Percentiles rank a stretch among this genome's conserved stretches.
Conservation (phyloP, 306 rosid species). For the Coriaria nepalensis region DNA sequence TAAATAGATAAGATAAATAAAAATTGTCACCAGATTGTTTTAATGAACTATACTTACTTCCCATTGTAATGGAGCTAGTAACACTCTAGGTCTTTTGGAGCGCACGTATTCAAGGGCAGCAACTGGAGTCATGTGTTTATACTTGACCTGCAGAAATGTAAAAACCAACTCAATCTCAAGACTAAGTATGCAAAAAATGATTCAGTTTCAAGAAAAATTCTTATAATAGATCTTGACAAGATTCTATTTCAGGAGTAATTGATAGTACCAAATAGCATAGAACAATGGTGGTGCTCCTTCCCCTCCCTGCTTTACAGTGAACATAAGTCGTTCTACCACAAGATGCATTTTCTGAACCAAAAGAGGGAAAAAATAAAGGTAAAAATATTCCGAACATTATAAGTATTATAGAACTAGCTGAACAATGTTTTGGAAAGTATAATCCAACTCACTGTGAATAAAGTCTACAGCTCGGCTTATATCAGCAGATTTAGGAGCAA, state of each 20-base stretch:
- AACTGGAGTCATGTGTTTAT: conserved; percentile 77
- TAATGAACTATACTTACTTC: conserved; percentile 27
- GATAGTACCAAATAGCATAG: conserved; percentile 85
- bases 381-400: not conserved
- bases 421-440: not conserved
- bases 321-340: conserved; percentile 79
- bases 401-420: conserved; percentile 7
- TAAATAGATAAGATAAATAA: too few species aligned
- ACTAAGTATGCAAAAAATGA: conserved; percentile 2
- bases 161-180: conserved; percentile 7
- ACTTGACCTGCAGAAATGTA: conserved; percentile 45
- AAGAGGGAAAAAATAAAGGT: not conserved
- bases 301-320: conserved; percentile 97
- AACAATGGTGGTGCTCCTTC: conserved; percentile 93
- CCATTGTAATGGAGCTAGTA: conserved; percentile 92
- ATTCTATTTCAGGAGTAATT: not conserved
- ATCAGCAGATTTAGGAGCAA: conserved; percentile 80
- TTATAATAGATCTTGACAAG: not conserved
- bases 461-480: conserved; percentile 82
- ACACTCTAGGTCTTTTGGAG: conserved; percentile 78
- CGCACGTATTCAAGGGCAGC: conserved; percentile 80
- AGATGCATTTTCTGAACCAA: conserved; percentile 40
- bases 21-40: too few species aligned
- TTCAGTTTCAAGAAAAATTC: conserved; percentile 1
- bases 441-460: conserved; percentile 52